Evolutionary conservation across 257 asterid species (phyloP), one percentile per base, ranked within the genome.

Genomic region (Solanum chilense): DNA sequence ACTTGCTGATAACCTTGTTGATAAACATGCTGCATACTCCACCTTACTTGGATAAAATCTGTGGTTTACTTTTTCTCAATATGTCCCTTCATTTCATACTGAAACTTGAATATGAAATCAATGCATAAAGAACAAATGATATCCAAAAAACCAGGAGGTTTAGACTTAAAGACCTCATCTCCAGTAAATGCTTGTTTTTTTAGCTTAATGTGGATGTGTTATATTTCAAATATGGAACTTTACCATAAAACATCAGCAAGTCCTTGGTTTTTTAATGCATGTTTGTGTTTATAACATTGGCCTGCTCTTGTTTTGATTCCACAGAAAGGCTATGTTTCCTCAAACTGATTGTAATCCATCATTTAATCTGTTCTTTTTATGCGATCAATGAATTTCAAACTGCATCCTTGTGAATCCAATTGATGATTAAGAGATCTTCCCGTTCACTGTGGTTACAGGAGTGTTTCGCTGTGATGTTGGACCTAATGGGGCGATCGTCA

Each of bases 391-490:
- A 47, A 49, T 47, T 25, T 80, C 69, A 21, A 80, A 80, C 42
- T 82, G 71, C 35, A 70, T 74, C 62, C 71, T 12, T 25, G 11
- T 87, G 78, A 58, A 27, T 52, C 29, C 64, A 27, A 14, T 74
- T 27, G 64, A 23, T 88, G 31, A 77, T 68, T 42, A 84, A 20
- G 60, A n/a, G 73, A 4, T 88, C 6, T 21, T 70, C 74, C 60
- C 15, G 25, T 90, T 31, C 20, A 33, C n/a, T 87, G 84, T 80
- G 84, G 66, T 88, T 85, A 62, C 92, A 92, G 93, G 86, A 81
- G 68, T 85, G 82, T 90, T 92, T 76, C 56, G 84, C 27, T 92
- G 90, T 83, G 91, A 92, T 68, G 86, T 90, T 83, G 91, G 89
- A 86, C 92, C 91, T 71, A 86, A 83, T 75, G 94, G 94, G 75